Percentiles rank a stretch among this genome's conserved stretches.
phyloP scores from a whole-genome alignment of 2,329 filamentous ascomycete species.

The Colletotrichum magnum region DNA sequence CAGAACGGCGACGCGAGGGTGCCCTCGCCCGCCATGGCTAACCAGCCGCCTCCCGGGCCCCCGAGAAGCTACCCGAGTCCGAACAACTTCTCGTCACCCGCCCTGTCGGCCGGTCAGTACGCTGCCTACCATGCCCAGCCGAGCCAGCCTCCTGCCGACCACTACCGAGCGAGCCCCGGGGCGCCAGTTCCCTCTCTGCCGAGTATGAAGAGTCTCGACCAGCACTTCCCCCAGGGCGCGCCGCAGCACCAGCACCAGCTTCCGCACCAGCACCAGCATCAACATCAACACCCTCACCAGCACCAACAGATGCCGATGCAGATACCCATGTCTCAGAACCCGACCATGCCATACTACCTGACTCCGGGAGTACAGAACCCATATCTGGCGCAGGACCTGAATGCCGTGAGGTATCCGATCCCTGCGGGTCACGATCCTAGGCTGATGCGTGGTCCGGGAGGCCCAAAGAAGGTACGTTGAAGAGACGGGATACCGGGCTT shows the following conservation, averaged over 20 bases:
- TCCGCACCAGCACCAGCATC: conserved; percentile 48
- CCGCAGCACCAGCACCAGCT: conserved; percentile 48
- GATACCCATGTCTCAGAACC: conserved; percentile 51
- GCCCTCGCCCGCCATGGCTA: conserved; percentile 43
- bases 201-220: conserved; percentile 60
- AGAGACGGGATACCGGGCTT: neutral
- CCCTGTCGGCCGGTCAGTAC: conserved; percentile 34
- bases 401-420: conserved; percentile 64
- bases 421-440: conserved; percentile 62
- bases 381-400: conserved; percentile 51
- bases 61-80: conserved; percentile 42
- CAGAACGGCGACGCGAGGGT: conserved; percentile 42
- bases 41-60: conserved; percentile 39
- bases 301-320: conserved; percentile 50
- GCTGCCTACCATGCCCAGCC: conserved; percentile 40
- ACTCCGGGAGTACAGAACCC: conserved; percentile 46
- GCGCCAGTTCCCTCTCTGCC: conserved; percentile 54
- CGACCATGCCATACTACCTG: conserved; percentile 59
- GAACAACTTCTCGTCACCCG: conserved; percentile 35
- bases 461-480: conserved; percentile 69
- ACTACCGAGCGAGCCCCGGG: conserved; percentile 52
- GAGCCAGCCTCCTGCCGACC: conserved; percentile 48
- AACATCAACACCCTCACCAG: conserved; percentile 44
- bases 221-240: conserved; percentile 46
- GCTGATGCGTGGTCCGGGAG: conserved; percentile 60